phyloP scores from a whole-genome alignment of 257 asterid species.

The Ballota nigra region DNA sequence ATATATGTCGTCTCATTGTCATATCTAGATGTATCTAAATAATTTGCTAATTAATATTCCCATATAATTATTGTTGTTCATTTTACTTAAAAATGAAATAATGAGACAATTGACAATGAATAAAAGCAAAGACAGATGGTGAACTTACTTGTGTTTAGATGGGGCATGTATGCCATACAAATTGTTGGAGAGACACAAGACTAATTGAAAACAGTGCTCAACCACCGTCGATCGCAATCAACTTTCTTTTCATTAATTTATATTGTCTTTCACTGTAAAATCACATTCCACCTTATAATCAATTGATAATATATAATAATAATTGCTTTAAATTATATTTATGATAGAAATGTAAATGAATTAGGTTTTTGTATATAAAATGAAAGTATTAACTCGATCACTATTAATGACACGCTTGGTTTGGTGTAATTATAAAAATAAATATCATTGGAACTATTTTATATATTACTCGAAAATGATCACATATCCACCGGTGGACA shows the following conservation, averaged over 20 bases:
- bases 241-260: not conserved
- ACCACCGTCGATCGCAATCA: constrained; percentile 19
- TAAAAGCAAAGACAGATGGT: constrained; percentile 17
- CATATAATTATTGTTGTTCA: not conserved
- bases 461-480: too few relatives aligned
- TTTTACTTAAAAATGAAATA: not conserved
- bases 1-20: too few relatives aligned
- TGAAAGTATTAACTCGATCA: not conserved
- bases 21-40: not conserved
- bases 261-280: not conserved
- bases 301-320: too few relatives aligned
- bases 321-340: not conserved
- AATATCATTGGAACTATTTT: too few relatives aligned
- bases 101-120: not conserved
- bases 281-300: not conserved
- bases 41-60: not conserved
- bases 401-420: not conserved
- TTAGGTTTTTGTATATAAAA: too few relatives aligned
- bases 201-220: constrained; percentile 23
- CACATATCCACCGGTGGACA: too few relatives aligned
- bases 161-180: constrained; percentile 18
- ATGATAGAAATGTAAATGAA: too few relatives aligned
- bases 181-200: constrained; percentile 20
- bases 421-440: too few relatives aligned
- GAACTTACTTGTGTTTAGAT: constrained; percentile 14